phyloP scores from a whole-genome alignment of 495 filamentous ascomycete genomes.

The Penicillium fimorum region DNA sequence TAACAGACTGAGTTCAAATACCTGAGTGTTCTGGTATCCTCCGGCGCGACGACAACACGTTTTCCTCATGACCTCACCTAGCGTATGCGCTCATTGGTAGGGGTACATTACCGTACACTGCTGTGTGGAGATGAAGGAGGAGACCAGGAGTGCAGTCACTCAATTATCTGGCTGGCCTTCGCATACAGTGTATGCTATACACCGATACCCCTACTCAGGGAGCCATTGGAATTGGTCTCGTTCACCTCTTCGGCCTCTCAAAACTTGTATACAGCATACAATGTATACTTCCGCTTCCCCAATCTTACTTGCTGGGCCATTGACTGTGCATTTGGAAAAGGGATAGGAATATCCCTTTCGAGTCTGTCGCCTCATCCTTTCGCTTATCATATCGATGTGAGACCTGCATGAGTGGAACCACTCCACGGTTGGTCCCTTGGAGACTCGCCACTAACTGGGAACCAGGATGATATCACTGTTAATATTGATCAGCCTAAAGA shows the following conservation, averaged over 20 bases:
- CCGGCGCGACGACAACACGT: background rate
- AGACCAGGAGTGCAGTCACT: background rate
- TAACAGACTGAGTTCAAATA: slow-evolving; percentile 35
- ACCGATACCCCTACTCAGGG: background rate
- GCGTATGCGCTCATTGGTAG: slow-evolving; percentile 1
- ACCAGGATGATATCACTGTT: slow-evolving; percentile 1
- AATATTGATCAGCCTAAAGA: background rate
- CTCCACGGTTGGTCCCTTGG: background rate
- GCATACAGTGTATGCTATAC: background rate
- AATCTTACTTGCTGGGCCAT: background rate
- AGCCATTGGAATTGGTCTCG: background rate
- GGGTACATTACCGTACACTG: background rate
- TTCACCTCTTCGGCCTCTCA: background rate
- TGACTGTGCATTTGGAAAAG: background rate
- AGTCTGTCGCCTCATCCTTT: background rate
- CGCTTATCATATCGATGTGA: slow-evolving; percentile 15
- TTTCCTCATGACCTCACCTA: slow-evolving; percentile 1
- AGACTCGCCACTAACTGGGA: slow-evolving; percentile 4
- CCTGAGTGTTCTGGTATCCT: background rate
- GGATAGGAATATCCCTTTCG: background rate
- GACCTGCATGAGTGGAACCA: slow-evolving; percentile 11
- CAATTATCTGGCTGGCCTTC: background rate
- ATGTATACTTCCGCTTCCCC: background rate
- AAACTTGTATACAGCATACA: background rate
- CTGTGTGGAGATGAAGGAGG: background rate